Percentiles rank a stretch among this genome's conserved stretches.
Conservation (phyloP, 306 rosid species). For the Prunus campanulata region DNA sequence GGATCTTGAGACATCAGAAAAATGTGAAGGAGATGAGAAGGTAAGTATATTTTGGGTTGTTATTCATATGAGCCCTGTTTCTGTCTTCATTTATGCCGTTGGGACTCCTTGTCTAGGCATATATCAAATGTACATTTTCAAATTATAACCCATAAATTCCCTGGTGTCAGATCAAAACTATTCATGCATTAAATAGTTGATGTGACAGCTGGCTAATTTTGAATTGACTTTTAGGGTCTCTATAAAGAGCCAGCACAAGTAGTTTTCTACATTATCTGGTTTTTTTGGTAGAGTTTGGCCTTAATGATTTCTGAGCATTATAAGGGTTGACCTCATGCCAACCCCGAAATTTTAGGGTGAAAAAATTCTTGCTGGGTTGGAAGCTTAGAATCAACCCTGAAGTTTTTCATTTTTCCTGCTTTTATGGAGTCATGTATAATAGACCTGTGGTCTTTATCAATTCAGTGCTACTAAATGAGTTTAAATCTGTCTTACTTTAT, state of each 20-base stretch:
- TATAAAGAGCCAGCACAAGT: too few species aligned
- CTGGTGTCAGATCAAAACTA: too few species aligned
- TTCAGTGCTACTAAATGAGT: background rate
- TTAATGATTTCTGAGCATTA: background rate
- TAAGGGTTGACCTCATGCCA: background rate
- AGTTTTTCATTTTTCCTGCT: background rate
- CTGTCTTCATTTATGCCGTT: background rate
- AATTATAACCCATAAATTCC: background rate
- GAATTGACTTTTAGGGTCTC: background rate
- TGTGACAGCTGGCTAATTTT: background rate
- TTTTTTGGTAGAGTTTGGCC: background rate
- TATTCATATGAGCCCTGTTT: background rate
- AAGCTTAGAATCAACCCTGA: background rate
- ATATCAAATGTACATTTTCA: background rate
- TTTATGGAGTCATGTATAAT: background rate
- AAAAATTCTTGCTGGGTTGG: background rate
- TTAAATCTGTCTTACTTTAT: conserved; percentile 21
- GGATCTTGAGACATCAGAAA: conserved; percentile 69
- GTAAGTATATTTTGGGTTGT: conserved; percentile 43
- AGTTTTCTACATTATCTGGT: background rate
- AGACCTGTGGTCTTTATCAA: background rate
- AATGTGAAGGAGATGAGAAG: conserved; percentile 46
- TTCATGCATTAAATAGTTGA: background rate
- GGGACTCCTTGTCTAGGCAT: background rate
- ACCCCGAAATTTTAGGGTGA: background rate